A percentile compares a stretch with the other conserved stretches of the same genome.
These are phyloP conservation scores for Penicillium verrucosum DNA, from an alignment of 2,329 filamentous ascomycete species.

Conservation along the genomic window DNA sequence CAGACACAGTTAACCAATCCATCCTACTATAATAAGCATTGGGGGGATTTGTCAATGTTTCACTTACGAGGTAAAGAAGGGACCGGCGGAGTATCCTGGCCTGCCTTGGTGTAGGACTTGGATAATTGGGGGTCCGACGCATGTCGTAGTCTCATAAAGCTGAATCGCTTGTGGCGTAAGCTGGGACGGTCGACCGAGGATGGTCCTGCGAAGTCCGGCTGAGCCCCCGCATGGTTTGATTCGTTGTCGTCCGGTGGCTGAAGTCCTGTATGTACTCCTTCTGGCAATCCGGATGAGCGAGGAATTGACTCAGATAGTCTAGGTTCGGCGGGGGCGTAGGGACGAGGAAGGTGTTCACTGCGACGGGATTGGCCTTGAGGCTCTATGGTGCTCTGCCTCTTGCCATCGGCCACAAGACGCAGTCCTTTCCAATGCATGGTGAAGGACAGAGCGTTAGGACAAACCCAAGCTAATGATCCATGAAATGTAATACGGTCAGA, in stretches of 20 bases:
- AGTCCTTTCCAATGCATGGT: constrained; percentile 43
- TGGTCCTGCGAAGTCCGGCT: constrained; percentile 16
- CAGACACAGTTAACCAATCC: background rate
- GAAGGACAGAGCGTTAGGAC: constrained; percentile 14
- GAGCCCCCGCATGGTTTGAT: constrained; percentile 15
- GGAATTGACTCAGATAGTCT: constrained; percentile 37
- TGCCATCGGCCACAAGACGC: constrained; percentile 36
- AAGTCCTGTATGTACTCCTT: constrained; percentile 12
- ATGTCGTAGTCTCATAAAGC: constrained; percentile 79
- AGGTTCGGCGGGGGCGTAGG: constrained; percentile 30
- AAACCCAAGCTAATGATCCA: constrained; percentile 3
- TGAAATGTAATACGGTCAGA: background rate
- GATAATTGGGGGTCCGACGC: constrained; percentile 90
- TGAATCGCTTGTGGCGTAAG: constrained; percentile 52
- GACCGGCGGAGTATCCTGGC: constrained; percentile 51
- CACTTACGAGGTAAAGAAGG: constrained; percentile 41
- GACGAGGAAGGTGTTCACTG: constrained; percentile 39
- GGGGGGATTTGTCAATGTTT: background rate
- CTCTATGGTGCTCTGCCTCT: constrained; percentile 35
- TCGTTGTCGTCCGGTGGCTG: constrained; percentile 13
- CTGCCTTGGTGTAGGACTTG: constrained; percentile 63
- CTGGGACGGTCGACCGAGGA: constrained; percentile 24
- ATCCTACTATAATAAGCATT: background rate
- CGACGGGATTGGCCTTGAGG: constrained; percentile 30
- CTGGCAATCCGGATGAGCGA: constrained; percentile 23